Percentiles rank a stretch among this genome's conserved stretches.
Evolutionary conservation across 2,329 filamentous ascomycete species (phyloP).

Genomic region (Cercospora sp.): DNA sequence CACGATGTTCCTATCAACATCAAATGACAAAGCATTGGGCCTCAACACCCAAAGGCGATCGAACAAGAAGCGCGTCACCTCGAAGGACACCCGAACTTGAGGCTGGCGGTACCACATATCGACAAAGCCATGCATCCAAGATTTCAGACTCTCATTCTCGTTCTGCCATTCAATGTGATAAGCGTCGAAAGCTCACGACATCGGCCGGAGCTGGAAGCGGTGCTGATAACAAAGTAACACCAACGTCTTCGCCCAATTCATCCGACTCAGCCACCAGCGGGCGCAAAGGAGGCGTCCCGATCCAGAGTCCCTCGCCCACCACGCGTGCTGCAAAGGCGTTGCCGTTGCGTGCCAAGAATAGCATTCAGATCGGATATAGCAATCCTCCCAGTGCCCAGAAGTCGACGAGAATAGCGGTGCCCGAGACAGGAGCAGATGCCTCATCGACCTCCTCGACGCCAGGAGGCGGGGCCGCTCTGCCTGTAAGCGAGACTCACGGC

Average conservation of each 20-base stretch:
- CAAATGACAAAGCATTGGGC: slow-evolving; percentile 18
- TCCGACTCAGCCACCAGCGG: neutral
- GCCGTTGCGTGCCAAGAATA: neutral
- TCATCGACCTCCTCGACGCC: neutral
- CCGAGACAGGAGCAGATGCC: neutral
- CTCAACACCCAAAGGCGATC: neutral
- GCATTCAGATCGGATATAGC: neutral
- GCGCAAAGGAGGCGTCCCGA: neutral
- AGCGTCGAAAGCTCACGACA: neutral
- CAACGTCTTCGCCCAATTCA: neutral
- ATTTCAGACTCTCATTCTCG: neutral
- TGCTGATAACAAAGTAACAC: neutral
- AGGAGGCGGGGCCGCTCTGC: neutral
- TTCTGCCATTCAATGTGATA: neutral
- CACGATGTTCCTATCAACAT: slow-evolving; percentile 2
- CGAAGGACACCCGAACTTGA: neutral
- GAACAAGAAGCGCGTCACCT: slow-evolving; percentile 4
- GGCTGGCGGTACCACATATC: neutral
- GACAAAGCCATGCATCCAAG: neutral
- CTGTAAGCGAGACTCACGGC: neutral
- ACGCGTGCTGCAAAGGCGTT: neutral
- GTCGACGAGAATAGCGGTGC: neutral
- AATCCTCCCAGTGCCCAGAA: no score
- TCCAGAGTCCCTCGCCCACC: neutral
- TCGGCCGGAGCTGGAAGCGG: neutral